phyloP scores from a whole-genome alignment of 768 basidiomycete species.

The Boletales sp. region DNA sequence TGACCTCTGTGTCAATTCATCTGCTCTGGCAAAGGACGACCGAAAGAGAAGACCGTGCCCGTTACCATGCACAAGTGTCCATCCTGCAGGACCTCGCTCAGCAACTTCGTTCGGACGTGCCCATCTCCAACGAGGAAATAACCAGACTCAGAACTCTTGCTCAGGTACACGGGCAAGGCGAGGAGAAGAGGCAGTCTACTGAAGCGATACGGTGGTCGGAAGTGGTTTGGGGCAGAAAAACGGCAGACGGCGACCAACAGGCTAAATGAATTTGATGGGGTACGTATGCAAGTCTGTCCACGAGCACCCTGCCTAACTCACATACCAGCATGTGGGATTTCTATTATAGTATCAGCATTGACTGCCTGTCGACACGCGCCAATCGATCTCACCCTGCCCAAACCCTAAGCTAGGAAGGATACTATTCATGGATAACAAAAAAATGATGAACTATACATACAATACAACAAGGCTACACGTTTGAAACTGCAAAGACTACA shows the following conservation, averaged over 20 bases:
- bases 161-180: conserved; percentile 28
- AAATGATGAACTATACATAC: not conserved
- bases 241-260: conserved; percentile 10
- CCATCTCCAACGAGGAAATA: conserved; percentile 49
- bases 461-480: conserved; percentile 7
- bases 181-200: conserved; percentile 6
- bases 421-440: not conserved
- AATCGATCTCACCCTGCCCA: too few relatives aligned
- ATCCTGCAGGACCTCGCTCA: conserved; percentile 58
- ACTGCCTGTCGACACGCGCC: not conserved
- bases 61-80: conserved; percentile 53
- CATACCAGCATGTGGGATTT: not conserved
- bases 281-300: conserved; percentile 19
- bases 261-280: conserved; percentile 38
- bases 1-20: conserved; percentile 67
- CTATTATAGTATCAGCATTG: too few relatives aligned
- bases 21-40: conserved; percentile 50
- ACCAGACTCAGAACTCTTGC: conserved; percentile 54
- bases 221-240: conserved; percentile 43
- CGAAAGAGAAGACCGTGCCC: conserved; percentile 51
- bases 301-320: not conserved
- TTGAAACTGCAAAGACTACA: not conserved
- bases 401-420: not conserved
- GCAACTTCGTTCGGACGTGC: conserved; percentile 46
- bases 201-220: conserved; percentile 46